Evolutionary conservation across 495 filamentous ascomycete species (phyloP).

Genomic region (Penicillium alfredii): DNA sequence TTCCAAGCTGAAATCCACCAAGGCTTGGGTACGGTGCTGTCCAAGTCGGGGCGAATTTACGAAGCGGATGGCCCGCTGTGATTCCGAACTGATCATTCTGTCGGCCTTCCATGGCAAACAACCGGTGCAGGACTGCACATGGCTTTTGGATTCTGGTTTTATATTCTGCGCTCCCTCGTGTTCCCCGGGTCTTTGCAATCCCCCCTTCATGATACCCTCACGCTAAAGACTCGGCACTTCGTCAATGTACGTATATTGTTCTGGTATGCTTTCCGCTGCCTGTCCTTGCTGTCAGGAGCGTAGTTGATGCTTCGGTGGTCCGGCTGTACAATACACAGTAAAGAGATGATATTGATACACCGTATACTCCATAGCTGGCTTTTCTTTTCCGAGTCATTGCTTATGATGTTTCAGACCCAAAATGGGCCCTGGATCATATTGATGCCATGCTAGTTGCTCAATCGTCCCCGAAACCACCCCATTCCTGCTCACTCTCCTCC

Average conservation of each 20-base stretch:
- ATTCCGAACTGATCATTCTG: too few species aligned
- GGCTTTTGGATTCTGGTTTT: slow-evolving; percentile 7
- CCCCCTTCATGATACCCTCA: slow-evolving; percentile 36
- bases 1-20: slow-evolving; percentile 88
- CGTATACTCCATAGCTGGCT: too few species aligned
- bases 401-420: too few species aligned
- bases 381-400: too few species aligned
- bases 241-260: slow-evolving; percentile 7
- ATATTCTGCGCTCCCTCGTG: slow-evolving; percentile 3
- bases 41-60: slow-evolving; percentile 62
- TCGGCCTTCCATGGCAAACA: background rate
- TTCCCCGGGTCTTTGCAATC: slow-evolving; percentile 14
- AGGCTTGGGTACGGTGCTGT: slow-evolving; percentile 77
- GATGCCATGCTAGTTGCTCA: slow-evolving; percentile 5
- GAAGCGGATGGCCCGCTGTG: slow-evolving; percentile 57
- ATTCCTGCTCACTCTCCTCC: slow-evolving; percentile 51
- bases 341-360: too few species aligned
- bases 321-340: too few species aligned
- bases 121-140: background rate
- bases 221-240: slow-evolving; percentile 17
- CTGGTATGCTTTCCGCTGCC: slow-evolving; percentile 1
- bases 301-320: too few species aligned
- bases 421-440: too few species aligned
- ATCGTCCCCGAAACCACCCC: slow-evolving; percentile 69
- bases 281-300: too few species aligned